phyloP scores from a whole-genome alignment of 768 basidiomycete genomes.

The Suillus placidus region DNA sequence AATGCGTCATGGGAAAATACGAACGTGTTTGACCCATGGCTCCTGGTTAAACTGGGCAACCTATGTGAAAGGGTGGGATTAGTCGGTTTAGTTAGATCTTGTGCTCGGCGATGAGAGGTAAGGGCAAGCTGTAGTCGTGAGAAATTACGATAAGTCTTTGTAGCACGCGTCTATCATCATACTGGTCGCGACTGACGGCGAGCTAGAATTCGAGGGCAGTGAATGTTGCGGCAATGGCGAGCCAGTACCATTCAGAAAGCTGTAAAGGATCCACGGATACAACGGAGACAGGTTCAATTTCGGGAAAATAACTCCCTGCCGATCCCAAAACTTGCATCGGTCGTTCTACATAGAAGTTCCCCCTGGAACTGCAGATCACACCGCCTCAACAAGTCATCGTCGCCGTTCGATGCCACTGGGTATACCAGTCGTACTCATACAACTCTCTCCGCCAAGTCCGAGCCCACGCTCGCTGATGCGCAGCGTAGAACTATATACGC shows the following conservation, averaged over 20 bases:
- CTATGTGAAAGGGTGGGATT: neutral
- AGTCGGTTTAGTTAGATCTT: neutral
- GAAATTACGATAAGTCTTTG: neutral
- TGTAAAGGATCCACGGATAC: slow-evolving; percentile 9
- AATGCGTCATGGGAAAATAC: slow-evolving; percentile 28
- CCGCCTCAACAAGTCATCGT: neutral
- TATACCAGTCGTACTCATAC: slow-evolving; percentile 3
- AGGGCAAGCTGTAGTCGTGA: slow-evolving; percentile 5
- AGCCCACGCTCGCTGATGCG: slow-evolving; percentile 43
- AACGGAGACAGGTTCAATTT: slow-evolving; percentile 3
- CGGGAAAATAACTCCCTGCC: neutral
- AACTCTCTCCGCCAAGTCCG: neutral
- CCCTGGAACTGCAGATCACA: slow-evolving; percentile 15
- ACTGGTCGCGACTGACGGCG: neutral
- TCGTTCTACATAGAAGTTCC: slow-evolving; percentile 33
- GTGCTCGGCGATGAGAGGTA: slow-evolving; percentile 3
- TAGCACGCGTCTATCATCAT: slow-evolving; percentile 1
- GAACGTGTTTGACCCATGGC: slow-evolving; percentile 84
- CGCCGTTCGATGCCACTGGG: neutral
- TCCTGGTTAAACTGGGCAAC: neutral
- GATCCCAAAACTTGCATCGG: slow-evolving; percentile 15
- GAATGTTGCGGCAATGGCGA: slow-evolving; percentile 27
- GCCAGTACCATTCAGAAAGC: slow-evolving; percentile 11
- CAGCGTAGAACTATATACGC: slow-evolving; percentile 85
- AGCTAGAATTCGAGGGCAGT: slow-evolving; percentile 1